A percentile compares a stretch with the other conserved stretches of the same genome.
phyloP scores from a whole-genome alignment of 2,329 filamentous ascomycete species.

The Penicillium sp. region DNA sequence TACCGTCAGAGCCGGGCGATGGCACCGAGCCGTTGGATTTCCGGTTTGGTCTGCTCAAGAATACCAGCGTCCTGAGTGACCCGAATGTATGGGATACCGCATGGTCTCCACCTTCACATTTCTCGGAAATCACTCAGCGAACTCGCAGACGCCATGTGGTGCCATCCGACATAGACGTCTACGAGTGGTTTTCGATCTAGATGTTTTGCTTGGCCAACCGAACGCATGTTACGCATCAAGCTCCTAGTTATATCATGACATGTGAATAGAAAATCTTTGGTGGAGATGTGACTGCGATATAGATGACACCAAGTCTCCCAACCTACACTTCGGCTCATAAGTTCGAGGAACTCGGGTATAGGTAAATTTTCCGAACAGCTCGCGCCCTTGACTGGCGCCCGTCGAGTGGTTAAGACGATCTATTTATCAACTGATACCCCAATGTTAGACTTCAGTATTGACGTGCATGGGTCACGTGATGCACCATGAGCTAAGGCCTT shows the following conservation, averaged over 20 bases:
- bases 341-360: neutral
- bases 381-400: no score
- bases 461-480: no score
- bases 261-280: neutral
- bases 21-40: slow-evolving; percentile 30
- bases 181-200: slow-evolving; percentile 1
- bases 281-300: neutral
- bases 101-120: slow-evolving; percentile 25
- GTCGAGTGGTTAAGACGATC: no score
- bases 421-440: no score
- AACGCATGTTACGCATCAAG: neutral
- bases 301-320: neutral
- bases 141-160: neutral
- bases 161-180: neutral
- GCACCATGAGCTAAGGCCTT: no score
- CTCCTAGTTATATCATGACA: neutral
- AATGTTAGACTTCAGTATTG: no score
- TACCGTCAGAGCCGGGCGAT: slow-evolving; percentile 54
- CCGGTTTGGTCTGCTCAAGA: slow-evolving; percentile 29
- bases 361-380: no score
- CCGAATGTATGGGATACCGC: slow-evolving; percentile 28
- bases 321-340: neutral
- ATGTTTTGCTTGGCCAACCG: neutral
- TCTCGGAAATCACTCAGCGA: neutral
- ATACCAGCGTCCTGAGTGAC: slow-evolving; percentile 20